Evolutionary conservation across 257 asterid genomes (phyloP).

Genomic region (Salvia rosmarinus): DNA sequence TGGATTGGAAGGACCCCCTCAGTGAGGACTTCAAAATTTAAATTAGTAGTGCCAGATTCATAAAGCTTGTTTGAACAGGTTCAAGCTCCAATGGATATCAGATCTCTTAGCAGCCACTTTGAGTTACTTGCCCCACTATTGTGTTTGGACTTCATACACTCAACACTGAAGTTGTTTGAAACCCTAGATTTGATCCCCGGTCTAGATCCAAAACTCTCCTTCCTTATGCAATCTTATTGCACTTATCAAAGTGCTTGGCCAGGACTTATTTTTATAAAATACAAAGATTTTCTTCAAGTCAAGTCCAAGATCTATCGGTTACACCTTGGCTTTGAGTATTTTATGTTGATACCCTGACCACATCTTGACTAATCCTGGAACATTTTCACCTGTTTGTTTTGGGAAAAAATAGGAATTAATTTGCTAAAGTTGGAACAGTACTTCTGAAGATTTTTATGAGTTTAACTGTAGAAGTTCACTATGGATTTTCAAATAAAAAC

Average conservation of each 20-base stretch:
- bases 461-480: slow-evolving; percentile 5
- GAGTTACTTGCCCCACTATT: slow-evolving; percentile 6
- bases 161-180: neutral
- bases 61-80: slow-evolving; percentile 11
- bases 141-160: neutral
- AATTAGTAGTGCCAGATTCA: neutral
- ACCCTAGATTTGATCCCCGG: neutral
- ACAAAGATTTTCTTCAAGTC: neutral
- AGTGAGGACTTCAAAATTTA: neutral
- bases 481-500: neutral
- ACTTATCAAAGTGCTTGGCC: slow-evolving; percentile 13
- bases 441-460: neutral
- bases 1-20: neutral
- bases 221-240: slow-evolving; percentile 16
- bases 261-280: neutral
- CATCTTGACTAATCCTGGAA: slow-evolving; percentile 7
- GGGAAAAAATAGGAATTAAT: neutral
- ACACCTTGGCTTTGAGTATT: neutral
- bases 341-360: slow-evolving; percentile 9
- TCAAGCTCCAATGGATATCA: slow-evolving; percentile 16
- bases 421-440: neutral
- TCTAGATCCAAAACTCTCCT: neutral
- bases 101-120: slow-evolving; percentile 17
- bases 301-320: neutral
- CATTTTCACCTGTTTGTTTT: neutral